Base-by-base conservation (phyloP, 2,329 filamentous ascomycete species). In the Aspergillus brunneoviolaceus region DNA sequence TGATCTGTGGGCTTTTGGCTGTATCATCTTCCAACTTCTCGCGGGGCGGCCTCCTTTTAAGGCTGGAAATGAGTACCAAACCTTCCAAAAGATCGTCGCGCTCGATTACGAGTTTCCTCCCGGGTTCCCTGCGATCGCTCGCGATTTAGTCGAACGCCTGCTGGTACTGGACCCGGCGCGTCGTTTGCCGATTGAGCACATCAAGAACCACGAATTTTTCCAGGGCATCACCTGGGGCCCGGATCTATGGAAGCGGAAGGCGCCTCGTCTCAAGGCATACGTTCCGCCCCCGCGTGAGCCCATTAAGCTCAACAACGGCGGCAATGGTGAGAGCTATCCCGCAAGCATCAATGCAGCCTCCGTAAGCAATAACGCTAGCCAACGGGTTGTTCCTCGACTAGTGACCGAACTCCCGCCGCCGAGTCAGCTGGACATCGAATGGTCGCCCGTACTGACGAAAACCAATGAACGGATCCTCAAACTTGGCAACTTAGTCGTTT, bases 11-110 rank as follows among this genome's bases (percentile, higher is more conserved):
- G 95, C 95, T 2, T 99, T 96, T 79, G 95, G 95, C 10, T 99
- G 95, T 79, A 99, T 99, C 68, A 87, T 99, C 64, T 99, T 96
- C 75, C 95, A 99, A 76, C 84, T 99, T 27, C 81, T 99, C 35
- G 90, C 91, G n/a, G 95, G 95, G n/a, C 84, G 95, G 61, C 95
- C 95, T 5, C 95, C 95, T 0, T 99, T 99, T 81, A 99, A 99
- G 75, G 95, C 90, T 47, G 90, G 85, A 14, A 97, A 96, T 67
- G 95, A 99, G 74, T 99, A 98, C 70, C 84, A 95, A 72, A 99
- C 95, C 0, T 99, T 99, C 72, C 95, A 99, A 75, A 99, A 98
- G 77, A 99, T 99, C 72, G 91, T 99, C 56, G 89, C 85, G 33
- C 82, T 99, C 49, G 94, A 99, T 57, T 99, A 98, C 73, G 89